Evolutionary conservation across 257 asterid species (phyloP), one percentile per base, ranked within the genome.

Genomic region (Petunia axillaris): DNA sequence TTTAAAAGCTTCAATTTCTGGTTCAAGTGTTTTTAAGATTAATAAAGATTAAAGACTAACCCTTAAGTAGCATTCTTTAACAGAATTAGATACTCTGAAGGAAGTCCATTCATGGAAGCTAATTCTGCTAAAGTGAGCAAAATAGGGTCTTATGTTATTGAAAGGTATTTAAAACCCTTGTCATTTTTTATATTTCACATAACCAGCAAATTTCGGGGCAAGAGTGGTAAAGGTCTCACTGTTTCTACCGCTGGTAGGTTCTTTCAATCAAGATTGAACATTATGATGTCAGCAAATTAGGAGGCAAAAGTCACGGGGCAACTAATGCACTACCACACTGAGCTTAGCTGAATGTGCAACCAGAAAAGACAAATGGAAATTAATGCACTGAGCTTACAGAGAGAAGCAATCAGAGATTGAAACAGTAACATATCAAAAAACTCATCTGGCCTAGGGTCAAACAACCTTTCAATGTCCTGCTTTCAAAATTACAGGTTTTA

Each of bases 401-500:
- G 46, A 16, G 46, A 44, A 43, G 76, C 57, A 44, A 68, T 68
- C 25, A n/a, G 76, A 68, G 76, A 68, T 44, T 68, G 55, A 70
- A 46, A 46, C 58, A 9, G 46, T 25, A 25, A 35, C 43, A 48
- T 71, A 48, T 71, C 60, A 1, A 71, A 35, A 2, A 35, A 71
- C 10, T 71, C 25, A 25, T 25, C 11, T 48, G 35, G 77, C 25
- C 77, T 46, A 46, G 43, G 6, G 77, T 71, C 35, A 8, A 25
- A 48, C 60, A 48, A 48, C 77, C 59, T 10, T 70, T 70, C 76
- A 44, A n/a, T 70, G 41, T 70, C 77, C 77, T 46, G 59, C 50
- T 46, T 25, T 70, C 76, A 70, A 46, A 44, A 10, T 46, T 70
- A 16, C 11, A 67, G 54, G 39, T 67, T 39, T 66, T 53, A 66